A percentile compares a stretch with the other conserved stretches of the same genome.
Evolutionary conservation across 2,329 filamentous ascomycete genomes (phyloP).

Genomic region (Alternaria gaisen): DNA sequence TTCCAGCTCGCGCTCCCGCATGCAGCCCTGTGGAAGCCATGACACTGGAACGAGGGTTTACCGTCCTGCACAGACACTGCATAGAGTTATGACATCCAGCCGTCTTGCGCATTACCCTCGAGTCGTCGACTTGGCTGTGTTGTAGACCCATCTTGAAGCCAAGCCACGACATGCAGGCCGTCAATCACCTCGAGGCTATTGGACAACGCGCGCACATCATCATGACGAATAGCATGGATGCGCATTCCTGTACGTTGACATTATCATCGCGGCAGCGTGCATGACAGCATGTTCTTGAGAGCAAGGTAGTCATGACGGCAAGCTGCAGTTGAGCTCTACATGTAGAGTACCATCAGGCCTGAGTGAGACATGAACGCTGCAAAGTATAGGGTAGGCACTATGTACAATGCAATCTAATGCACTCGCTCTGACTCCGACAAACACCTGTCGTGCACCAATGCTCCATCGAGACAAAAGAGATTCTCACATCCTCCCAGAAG

Average conservation of each 20-base stretch:
- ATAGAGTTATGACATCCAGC: constrained; percentile 1
- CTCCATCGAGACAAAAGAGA: constrained; percentile 1
- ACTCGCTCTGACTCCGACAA: background rate
- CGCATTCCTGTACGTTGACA: background rate
- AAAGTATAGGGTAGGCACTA: background rate
- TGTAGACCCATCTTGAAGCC: background rate
- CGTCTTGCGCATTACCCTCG: background rate
- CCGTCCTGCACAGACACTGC: constrained; percentile 11
- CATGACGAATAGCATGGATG: constrained; percentile 6
- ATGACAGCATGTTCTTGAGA: background rate
- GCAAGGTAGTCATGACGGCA: background rate
- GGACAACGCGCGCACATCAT: constrained; percentile 18
- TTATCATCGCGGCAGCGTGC: background rate
- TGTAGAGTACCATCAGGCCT: background rate
- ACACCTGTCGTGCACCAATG: background rate
- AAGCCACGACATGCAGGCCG: constrained; percentile 4
- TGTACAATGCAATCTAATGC: background rate
- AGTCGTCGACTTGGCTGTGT: background rate
- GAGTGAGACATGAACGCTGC: background rate
- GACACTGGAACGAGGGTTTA: constrained; percentile 1
- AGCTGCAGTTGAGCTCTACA: background rate
- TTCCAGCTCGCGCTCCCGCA: constrained; percentile 26
- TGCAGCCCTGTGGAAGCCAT: constrained; percentile 26
- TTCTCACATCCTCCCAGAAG: constrained; percentile 67
- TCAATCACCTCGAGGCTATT: constrained; percentile 13